phyloP scores from a whole-genome alignment of 331 rosid species.

The Prunus yedoensis region DNA sequence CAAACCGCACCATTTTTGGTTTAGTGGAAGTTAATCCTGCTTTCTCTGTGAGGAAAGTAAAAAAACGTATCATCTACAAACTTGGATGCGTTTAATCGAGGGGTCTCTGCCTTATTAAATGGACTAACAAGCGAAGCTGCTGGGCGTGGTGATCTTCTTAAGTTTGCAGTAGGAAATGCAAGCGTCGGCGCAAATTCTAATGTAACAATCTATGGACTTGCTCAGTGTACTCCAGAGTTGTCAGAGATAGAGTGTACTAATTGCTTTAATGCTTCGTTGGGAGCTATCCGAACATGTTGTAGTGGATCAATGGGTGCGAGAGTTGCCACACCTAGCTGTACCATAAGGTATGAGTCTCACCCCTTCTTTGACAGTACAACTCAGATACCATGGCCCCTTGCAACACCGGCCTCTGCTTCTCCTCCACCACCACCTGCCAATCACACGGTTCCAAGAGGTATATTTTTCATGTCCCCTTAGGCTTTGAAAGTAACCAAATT shows the following conservation, averaged over 20 bases:
- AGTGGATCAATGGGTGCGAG: not conserved
- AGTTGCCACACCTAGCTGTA: constrained; percentile 3
- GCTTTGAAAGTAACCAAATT: not conserved
- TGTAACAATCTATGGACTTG: constrained; percentile 5
- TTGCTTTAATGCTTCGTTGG: not conserved
- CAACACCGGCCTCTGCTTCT: too few species aligned
- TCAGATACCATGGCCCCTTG: not conserved
- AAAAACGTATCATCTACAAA: not conserved
- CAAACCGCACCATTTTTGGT: constrained; percentile 24
- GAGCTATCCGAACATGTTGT: not conserved
- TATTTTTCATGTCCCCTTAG: not conserved
- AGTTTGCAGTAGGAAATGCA: not conserved
- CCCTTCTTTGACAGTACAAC: not conserved
- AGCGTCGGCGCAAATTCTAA: not conserved
- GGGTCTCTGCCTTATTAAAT: not conserved
- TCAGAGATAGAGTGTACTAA: not conserved
- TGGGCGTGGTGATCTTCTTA: not conserved
- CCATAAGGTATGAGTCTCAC: not conserved
- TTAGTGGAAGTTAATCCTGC: not conserved
- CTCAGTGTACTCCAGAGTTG: constrained; percentile 34
- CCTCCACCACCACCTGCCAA: not conserved
- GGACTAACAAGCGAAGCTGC: constrained; percentile 23
- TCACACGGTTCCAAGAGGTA: not conserved
- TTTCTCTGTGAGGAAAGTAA: too few species aligned
- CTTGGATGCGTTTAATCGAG: constrained; percentile 9